These are phyloP conservation scores for Lepidium aucheri DNA, from an alignment of 345 rosid genomes.

Conservation along the genomic window DNA sequence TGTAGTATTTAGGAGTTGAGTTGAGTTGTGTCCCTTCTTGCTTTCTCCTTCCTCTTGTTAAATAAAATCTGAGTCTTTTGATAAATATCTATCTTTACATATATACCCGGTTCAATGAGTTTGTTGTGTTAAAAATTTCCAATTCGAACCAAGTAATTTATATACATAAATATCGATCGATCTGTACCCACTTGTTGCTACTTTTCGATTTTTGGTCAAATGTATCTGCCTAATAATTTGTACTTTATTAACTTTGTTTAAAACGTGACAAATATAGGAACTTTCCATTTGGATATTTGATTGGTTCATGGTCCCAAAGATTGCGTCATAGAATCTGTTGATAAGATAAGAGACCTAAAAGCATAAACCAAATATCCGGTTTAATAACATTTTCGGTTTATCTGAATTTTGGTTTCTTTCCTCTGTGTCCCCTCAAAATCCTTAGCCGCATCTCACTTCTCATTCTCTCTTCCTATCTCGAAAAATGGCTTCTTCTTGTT, in stretches of 20 bases:
- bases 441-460: constrained; percentile 28
- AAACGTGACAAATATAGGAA: background rate
- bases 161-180: too few relatives aligned
- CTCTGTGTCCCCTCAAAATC: constrained; percentile 6
- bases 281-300: background rate
- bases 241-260: background rate
- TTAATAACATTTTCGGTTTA: constrained; percentile 15
- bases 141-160: background rate
- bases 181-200: too few relatives aligned
- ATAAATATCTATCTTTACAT: background rate
- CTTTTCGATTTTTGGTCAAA: background rate
- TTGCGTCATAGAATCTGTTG: background rate
- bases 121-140: background rate
- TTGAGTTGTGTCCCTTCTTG: background rate
- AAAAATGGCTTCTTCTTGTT: constrained; percentile 32
- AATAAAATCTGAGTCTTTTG: constrained; percentile 10
- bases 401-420: background rate
- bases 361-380: constrained; percentile 1
- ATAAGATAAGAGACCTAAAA: background rate
- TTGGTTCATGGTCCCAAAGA: constrained; percentile 8
- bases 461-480: background rate
- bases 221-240: background rate
- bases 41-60: constrained; percentile 2
- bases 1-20: constrained; percentile 11
- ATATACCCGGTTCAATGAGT: background rate